Evolutionary conservation across 2,329 filamentous ascomycete species (phyloP).

Genomic region (Fusarium avenaceum): DNA sequence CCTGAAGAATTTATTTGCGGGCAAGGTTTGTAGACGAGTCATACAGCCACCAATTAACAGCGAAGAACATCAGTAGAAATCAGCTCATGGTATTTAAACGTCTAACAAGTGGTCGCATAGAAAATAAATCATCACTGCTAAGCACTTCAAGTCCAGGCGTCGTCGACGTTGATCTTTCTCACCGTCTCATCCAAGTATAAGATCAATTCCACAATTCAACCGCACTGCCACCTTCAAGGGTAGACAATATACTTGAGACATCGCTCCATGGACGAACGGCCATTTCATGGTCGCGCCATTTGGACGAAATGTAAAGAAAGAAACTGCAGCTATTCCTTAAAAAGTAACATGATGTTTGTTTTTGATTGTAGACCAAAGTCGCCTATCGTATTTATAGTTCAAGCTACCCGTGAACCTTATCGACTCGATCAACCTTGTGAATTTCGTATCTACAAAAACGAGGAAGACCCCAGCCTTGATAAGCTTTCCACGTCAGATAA

Average conservation of each 20-base stretch:
- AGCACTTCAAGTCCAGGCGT: no score
- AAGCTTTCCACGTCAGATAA: background rate
- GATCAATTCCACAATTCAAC: no score
- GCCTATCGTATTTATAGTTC: background rate
- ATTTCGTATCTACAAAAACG: background rate
- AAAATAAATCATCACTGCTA: no score
- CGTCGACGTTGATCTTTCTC: background rate
- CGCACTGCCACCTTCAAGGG: background rate
- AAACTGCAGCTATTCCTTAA: no score
- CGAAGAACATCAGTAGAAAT: no score
- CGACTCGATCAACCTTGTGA: background rate
- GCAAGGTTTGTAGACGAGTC: no score
- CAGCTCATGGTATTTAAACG: no score
- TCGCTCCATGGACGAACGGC: background rate
- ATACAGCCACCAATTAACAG: no score
- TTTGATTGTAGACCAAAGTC: background rate
- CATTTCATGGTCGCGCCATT: background rate
- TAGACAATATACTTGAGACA: background rate
- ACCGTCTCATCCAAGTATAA: background rate
- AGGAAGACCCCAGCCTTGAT: background rate
- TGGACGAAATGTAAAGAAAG: no score
- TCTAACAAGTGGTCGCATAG: no score
- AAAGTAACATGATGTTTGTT: background rate
- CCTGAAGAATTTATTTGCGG: background rate
- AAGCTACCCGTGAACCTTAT: conserved; percentile 4